These are phyloP conservation scores for Colletotrichum sp. DNA, from an alignment of 2,329 filamentous ascomycete species.

Conservation along the genomic window DNA sequence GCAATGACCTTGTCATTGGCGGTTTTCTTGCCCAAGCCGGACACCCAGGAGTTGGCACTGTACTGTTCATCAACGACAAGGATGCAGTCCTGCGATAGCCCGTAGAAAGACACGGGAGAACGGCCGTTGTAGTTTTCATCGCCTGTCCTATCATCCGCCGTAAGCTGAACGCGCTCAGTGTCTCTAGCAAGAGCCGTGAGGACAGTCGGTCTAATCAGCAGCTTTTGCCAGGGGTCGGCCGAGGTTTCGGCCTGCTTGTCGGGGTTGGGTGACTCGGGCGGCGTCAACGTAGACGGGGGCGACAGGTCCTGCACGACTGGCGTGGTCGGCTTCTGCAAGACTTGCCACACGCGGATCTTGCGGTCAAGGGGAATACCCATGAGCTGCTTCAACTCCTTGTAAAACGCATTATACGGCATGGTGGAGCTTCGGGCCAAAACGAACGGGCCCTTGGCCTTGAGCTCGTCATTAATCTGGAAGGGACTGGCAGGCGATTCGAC, in stretches of 20 bases:
- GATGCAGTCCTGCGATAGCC: slow-evolving; percentile 74
- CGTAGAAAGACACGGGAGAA: slow-evolving; percentile 67
- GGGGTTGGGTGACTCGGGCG: slow-evolving; percentile 43
- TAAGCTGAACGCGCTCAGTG: slow-evolving; percentile 13
- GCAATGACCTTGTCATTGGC: slow-evolving; percentile 40
- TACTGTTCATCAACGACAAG: slow-evolving; percentile 86
- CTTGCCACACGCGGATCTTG: slow-evolving; percentile 79
- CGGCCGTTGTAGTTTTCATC: slow-evolving; percentile 81
- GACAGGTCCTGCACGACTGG: slow-evolving; percentile 39
- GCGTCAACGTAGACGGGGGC: slow-evolving; percentile 40
- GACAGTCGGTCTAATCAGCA: slow-evolving; percentile 53
- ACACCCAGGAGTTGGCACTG: slow-evolving; percentile 63
- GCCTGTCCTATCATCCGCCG: slow-evolving; percentile 66
- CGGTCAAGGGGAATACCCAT: slow-evolving; percentile 70
- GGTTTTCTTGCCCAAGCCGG: slow-evolving; percentile 42
- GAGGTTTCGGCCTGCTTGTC: slow-evolving; percentile 31
- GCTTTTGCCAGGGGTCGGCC: slow-evolving; percentile 39
- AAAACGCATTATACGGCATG: slow-evolving; percentile 74
- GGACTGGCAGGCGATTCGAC: slow-evolving; percentile 68
- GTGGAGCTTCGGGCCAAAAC: slow-evolving; percentile 75
- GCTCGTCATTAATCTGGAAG: slow-evolving; percentile 58
- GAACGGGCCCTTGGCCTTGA: slow-evolving; percentile 68
- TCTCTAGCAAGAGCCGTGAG: slow-evolving; percentile 48
- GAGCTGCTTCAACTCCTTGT: slow-evolving; percentile 74
- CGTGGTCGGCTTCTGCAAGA: slow-evolving; percentile 48